Base-by-base conservation (phyloP, 179 eudicot genomes). In the Actinidia arguta region DNA sequence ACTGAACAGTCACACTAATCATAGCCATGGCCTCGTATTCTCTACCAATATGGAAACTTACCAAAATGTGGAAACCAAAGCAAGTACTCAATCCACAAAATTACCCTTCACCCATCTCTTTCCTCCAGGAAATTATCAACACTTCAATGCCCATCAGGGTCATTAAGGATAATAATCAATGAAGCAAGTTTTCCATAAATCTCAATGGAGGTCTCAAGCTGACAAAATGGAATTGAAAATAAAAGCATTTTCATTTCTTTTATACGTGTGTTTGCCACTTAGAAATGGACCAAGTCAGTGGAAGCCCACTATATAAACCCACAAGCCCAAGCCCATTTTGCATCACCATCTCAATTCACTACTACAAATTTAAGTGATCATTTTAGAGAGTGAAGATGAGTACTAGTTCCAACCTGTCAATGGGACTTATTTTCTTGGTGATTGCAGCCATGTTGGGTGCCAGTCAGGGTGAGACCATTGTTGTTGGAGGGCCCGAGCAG, bases 401-500 rank as follows among this genome's bases (percentile, higher is more conserved):
- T 31, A 48, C 27, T 27, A 50, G 48, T 48, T 39, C 42, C 42
- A 39, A 39, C 42, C 55, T 64, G 31, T 24, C 62, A 4, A 9
- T 47, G 51, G 59, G 62, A 50, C 61, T 78, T 12, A 3, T 66
- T 47, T 61, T 78, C 61, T 27, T 78, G n/a, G 73, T 66, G 11
- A 18, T 31, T 27, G 81, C 50, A 39, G 52, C 81, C 48, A 68
- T 78, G 73, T 48, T 78, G 58, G 73, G 73, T 50, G 44, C 62
- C 66, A 31, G 47, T 27, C 81, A 78, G 48, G 81, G 62, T 8
- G 81, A 66, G 47, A 78, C 81, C 12, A 50, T 78, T 31, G 81
- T 63, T 3, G 62, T 78, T 9, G 74, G 74, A 66, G 81, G 81
- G 10, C 36, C 81, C 7, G 73, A 78, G 48, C 39, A 78, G 8